Percentiles rank a stretch among this genome's conserved stretches.
Conservation (phyloP, 2,329 filamentous ascomycete genomes). For the Whalleya microplaca region DNA sequence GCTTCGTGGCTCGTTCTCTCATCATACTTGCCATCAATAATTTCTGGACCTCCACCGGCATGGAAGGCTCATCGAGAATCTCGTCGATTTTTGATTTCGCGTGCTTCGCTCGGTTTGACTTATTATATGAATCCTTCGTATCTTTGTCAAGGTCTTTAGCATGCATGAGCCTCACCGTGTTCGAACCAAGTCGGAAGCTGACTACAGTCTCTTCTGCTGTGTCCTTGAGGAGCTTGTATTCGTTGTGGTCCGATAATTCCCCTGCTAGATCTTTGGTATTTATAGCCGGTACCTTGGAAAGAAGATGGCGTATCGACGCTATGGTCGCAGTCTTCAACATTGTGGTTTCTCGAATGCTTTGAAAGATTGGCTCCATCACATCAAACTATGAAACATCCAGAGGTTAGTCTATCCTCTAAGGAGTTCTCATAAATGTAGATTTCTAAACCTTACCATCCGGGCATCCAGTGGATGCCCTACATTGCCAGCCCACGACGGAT, state of each 20-base stretch:
- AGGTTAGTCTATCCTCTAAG: too few species aligned
- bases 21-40: background rate
- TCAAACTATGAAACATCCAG: too few species aligned
- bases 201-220: background rate
- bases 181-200: background rate
- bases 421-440: too few species aligned
- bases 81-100: background rate
- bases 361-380: too few species aligned
- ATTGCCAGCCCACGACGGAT: background rate
- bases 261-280: too few species aligned
- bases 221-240: too few species aligned
- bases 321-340: too few species aligned
- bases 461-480: background rate
- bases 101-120: background rate
- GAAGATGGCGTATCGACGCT: too few species aligned
- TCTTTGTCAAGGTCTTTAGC: background rate
- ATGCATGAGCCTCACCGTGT: background rate
- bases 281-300: too few species aligned
- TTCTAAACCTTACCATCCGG: background rate
- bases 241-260: too few species aligned
- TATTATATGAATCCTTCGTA: background rate
- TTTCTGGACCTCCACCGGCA: background rate
- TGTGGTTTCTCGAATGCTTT: too few species aligned
- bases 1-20: background rate
- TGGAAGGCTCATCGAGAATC: background rate